phyloP scores from a whole-genome alignment of 495 filamentous ascomycete genomes.

The Aspergillus funiculosus region DNA sequence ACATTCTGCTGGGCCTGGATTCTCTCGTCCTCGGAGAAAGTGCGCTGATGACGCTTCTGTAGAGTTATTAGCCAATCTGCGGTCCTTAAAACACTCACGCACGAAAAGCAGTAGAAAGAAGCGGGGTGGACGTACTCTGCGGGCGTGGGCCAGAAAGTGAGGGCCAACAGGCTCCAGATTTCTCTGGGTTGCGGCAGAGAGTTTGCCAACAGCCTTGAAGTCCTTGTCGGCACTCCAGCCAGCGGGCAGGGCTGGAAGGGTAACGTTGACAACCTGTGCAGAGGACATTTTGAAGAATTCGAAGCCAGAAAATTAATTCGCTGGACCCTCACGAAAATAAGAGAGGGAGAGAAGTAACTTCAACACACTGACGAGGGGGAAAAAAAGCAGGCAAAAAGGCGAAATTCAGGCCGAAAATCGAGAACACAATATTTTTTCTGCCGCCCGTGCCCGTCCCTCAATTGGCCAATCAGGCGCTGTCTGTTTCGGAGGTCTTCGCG shows the following conservation, averaged over 20 bases:
- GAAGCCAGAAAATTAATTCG: constrained; percentile 8
- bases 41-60: constrained; percentile 85
- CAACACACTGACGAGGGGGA: constrained; percentile 19
- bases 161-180: constrained; percentile 93
- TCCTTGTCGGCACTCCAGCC: constrained; percentile 87
- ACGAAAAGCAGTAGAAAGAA: background rate
- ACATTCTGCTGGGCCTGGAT: constrained; percentile 91
- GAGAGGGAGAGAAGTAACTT: too few species aligned
- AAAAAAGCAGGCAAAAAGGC: constrained; percentile 15
- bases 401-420: constrained; percentile 14
- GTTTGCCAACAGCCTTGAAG: constrained; percentile 70
- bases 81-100: background rate
- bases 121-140: constrained; percentile 55
- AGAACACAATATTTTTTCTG: constrained; percentile 37
- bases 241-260: constrained; percentile 70
- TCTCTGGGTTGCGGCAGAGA: constrained; percentile 67
- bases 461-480: constrained; percentile 28
- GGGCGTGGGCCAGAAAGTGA: constrained; percentile 95
- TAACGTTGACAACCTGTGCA: constrained; percentile 42
- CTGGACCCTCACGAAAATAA: constrained; percentile 7
- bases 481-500: constrained; percentile 28
- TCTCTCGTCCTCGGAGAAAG: constrained; percentile 96
- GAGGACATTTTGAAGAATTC: constrained; percentile 39
- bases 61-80: constrained; percentile 20
- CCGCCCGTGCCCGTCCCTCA: constrained; percentile 22